Percentiles rank a stretch among this genome's conserved stretches.
Conservation (phyloP, 148 eudicot genomes). For the Rhododendron simsii region DNA sequence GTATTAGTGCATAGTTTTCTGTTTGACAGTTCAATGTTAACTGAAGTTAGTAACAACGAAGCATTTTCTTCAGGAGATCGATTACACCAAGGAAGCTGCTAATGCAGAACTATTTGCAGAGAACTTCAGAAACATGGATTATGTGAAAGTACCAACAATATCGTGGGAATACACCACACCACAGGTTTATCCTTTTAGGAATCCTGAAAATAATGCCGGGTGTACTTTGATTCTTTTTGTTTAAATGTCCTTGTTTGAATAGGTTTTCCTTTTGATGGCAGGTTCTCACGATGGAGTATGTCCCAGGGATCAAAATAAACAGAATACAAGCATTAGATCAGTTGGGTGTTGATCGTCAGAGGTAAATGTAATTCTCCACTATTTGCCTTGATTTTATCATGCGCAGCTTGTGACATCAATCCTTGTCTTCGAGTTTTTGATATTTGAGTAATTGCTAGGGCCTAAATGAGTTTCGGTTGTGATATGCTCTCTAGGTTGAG, state of each 20-base stretch:
- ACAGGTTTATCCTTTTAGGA: conserved; percentile 53
- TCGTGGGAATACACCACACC: conserved; percentile 95
- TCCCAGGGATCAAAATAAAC: conserved; percentile 97
- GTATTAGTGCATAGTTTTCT: background rate
- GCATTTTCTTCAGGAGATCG: conserved; percentile 62
- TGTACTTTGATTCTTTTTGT: conserved; percentile 1
- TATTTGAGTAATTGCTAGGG: background rate
- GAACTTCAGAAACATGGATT: conserved; percentile 76
- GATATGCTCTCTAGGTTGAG: conserved; percentile 54
- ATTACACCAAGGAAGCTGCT: conserved; percentile 96
- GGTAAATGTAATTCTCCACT: conserved; percentile 32
- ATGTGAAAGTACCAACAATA: conserved; percentile 88
- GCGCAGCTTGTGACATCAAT: background rate
- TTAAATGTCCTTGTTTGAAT: conserved; percentile 19
- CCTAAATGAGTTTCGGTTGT: conserved; percentile 1
- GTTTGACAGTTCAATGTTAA: background rate
- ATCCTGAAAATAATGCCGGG: conserved; percentile 2
- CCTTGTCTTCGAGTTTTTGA: conserved; percentile 4
- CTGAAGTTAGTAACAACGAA: background rate
- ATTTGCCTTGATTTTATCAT: background rate
- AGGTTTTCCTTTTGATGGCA: conserved; percentile 25
- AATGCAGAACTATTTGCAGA: conserved; percentile 90
- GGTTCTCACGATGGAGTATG: conserved; percentile 98
- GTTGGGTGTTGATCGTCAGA: conserved; percentile 93
- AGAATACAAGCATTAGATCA: conserved; percentile 91